Percentiles rank a stretch among this genome's conserved stretches.
Conservation (phyloP, 176 grass and related monocot genomes). For the Avena sativa region DNA sequence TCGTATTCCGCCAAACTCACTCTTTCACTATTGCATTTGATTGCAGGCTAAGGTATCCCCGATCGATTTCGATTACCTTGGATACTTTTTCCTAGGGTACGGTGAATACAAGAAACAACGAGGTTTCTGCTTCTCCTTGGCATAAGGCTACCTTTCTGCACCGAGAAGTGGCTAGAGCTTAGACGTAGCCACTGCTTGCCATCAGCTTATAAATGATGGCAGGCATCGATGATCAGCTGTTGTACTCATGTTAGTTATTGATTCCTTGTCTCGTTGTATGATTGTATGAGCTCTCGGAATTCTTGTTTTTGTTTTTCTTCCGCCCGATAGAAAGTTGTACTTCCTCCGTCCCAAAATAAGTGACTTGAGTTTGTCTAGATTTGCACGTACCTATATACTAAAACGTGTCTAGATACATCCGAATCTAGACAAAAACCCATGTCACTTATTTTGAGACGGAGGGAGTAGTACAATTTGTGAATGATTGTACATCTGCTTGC, state of each 20-base stretch:
- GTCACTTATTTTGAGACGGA: too few species aligned
- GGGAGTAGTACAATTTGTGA: neutral
- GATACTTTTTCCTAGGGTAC: constrained; percentile 86
- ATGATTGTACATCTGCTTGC: neutral
- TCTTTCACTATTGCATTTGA: neutral
- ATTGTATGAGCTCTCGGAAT: constrained; percentile 27
- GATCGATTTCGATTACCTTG: constrained; percentile 93
- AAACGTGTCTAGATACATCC: too few species aligned
- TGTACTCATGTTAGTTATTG: neutral
- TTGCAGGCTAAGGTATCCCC: constrained; percentile 85
- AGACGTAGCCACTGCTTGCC: neutral
- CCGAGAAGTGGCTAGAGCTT: constrained; percentile 2
- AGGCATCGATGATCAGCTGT: neutral
- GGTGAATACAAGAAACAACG: constrained; percentile 94
- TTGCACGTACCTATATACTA: too few species aligned
- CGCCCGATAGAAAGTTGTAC: neutral
- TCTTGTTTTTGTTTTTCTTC: neutral
- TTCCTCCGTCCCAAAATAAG: too few species aligned
- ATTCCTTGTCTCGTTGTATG: constrained; percentile 1
- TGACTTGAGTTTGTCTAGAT: too few species aligned
- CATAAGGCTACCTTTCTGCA: constrained; percentile 48
- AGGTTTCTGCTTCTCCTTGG: constrained; percentile 52
- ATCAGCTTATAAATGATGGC: neutral
- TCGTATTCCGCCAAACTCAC: too few species aligned
- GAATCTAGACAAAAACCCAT: too few species aligned